Conservation (phyloP, 805 yeast species). For the Saccharomycopsis guyanensis region DNA sequence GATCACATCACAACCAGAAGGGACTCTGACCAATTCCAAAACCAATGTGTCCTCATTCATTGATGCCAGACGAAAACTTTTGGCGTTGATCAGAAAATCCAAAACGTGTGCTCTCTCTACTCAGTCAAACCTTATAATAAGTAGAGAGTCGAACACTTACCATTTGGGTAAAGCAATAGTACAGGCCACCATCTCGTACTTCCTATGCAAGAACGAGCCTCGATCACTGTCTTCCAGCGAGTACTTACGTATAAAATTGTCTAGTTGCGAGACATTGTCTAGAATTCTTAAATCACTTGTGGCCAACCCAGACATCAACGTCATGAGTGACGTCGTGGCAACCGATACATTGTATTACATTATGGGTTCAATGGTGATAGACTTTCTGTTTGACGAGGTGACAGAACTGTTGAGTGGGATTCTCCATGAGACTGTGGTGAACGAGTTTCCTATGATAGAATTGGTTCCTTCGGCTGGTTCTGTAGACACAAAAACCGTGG, state of each 20-base stretch:
- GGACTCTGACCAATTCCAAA: background rate
- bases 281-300: conserved; percentile 26
- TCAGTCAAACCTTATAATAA: background rate
- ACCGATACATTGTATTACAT: conserved; percentile 48
- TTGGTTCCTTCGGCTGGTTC: conserved; percentile 26
- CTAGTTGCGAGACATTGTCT: conserved; percentile 31
- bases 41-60: background rate
- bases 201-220: conserved; percentile 9
- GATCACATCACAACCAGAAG: background rate
- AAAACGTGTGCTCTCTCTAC: conserved; percentile 14
- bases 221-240: conserved; percentile 27
- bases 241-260: conserved; percentile 40
- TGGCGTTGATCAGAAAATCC: conserved; percentile 9
- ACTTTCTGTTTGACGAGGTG: conserved; percentile 71
- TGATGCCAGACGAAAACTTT: conserved; percentile 3
- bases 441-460: conserved; percentile 54
- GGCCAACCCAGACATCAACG: conserved; percentile 14
- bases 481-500: conserved; percentile 31
- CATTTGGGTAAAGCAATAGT: conserved; percentile 12
- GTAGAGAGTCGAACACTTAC: conserved; percentile 9
- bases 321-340: conserved; percentile 43
- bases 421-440: conserved; percentile 49
- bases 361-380: conserved; percentile 65
- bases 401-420: conserved; percentile 60
- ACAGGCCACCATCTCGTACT: conserved; percentile 2